Evolutionary conservation across 495 filamentous ascomycete species (phyloP), one percentile per base, ranked within the genome.

Genomic region (Xylaria grammica): DNA sequence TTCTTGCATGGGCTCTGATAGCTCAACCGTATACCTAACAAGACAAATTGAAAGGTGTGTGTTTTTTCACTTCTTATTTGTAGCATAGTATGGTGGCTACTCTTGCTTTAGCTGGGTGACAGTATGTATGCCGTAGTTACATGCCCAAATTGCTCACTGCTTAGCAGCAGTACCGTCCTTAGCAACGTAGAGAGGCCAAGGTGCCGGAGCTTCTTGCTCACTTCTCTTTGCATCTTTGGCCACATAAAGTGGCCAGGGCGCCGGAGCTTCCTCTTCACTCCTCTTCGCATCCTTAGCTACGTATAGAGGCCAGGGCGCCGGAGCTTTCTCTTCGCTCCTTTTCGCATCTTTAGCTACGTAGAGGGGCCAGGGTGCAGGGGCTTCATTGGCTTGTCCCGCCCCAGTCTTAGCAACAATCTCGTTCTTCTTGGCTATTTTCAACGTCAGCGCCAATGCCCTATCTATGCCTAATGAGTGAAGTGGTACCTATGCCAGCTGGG

Each of bases 311-410:
- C 49, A 51, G 9, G 49, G 27, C 5, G 1, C 48, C 7, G 49
- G 0, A 13, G 20, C 26, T n/a, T n/a, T n/a, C 49, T n/a, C 48
- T 1, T 50, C 19, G 13, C 7, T 22, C 27, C 48, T 50, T 11
- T 50, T 50, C 4, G 48, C 48, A 50, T 50, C 48, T 8, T 50
- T 50, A 13, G 48, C 48, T 27, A 50, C 48, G 17, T 50, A 50
- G 2, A 50, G 48, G 6, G 48, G 48, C 26, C 48, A 50, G 2
- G 48, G 48, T 2, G 10, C 15, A 30, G 26, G 3, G 2, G 48
- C 48, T 29, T 30, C 15, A 4, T 50, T 26, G 26, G 17, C 13
- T 3, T 10, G 20, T 10, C 13, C 44, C 8, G 44, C 20, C n/a
- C n/a, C n/a, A n/a, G n/a, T 36, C 48, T 50, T 50, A 13, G 48